Conservation (phyloP, 805 yeast species). For the Pichia scutulata region DNA sequence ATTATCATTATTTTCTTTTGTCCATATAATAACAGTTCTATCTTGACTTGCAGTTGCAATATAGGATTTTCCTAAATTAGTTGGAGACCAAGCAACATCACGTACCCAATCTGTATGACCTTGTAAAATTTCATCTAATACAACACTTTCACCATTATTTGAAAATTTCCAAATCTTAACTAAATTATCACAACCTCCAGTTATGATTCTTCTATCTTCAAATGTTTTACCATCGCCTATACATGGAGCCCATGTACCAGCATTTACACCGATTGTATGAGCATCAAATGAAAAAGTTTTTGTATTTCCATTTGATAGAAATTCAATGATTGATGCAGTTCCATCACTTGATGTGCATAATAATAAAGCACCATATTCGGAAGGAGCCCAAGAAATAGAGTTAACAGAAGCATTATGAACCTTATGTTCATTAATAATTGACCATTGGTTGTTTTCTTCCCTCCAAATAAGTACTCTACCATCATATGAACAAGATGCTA, state of each 20-base stretch:
- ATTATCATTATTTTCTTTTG: conserved; percentile 37
- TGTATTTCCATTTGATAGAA: conserved; percentile 80
- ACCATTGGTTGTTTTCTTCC: conserved; percentile 86
- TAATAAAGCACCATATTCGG: conserved; percentile 88
- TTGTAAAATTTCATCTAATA: conserved; percentile 65
- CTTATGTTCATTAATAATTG: conserved; percentile 75
- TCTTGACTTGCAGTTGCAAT: conserved; percentile 97
- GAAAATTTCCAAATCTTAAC: conserved; percentile 86
- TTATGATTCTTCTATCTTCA: conserved; percentile 64
- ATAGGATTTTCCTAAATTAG: conserved; percentile 76
- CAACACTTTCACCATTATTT: conserved; percentile 46
- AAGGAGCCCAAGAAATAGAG: conserved; percentile 95
- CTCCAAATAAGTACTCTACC: conserved; percentile 94
- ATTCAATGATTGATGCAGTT: conserved; percentile 80
- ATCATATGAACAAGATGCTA: conserved; percentile 93
- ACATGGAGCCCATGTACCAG: conserved; percentile 92
- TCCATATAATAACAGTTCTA: conserved; percentile 91
- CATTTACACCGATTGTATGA: conserved; percentile 88
- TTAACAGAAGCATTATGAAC: conserved; percentile 93
- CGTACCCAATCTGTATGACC: conserved; percentile 99
- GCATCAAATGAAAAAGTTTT: conserved; percentile 62
- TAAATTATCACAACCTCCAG: conserved; percentile 92
- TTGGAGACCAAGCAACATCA: conserved; percentile 97
- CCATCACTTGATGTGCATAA: conserved; percentile 93
- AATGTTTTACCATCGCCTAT: conserved; percentile 27